Evolutionary conservation across 495 filamentous ascomycete species (phyloP), one percentile per base, ranked within the genome.

Genomic region (Sabuloglossum arenarium): DNA sequence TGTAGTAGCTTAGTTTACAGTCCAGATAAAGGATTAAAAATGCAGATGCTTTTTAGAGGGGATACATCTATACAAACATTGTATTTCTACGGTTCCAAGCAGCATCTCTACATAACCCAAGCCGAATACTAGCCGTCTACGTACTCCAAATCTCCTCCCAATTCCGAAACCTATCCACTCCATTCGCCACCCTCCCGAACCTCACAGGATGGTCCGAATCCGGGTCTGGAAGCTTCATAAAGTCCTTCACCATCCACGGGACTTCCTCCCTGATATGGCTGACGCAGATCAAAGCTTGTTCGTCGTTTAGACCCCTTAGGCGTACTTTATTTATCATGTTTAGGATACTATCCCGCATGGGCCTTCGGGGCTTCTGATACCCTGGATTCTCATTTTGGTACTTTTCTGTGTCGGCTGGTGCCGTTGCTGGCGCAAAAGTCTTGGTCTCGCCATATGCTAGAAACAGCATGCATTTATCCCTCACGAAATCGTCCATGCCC

Each of bases 351-450:
- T 51, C 47, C 12, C 16, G 23, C 11, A 27, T 23, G n/a, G n/a
- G n/a, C 16, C 12, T 16, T 28, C 89, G 12, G 69, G 89, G 14
- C 75, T 96, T 55, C 32, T 86, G 91, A 63, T 93, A 80, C 28
- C 73, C 87, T 34, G 91, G 91, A 5, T 95, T 91, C 70, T 86
- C 85, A n/a, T n/a, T n/a, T n/a, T n/a, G n/a, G n/a, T n/a, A n/a
- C n/a, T n/a, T n/a, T n/a, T n/a, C n/a, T n/a, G n/a, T n/a, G n/a
- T n/a, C n/a, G n/a, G n/a, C n/a, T n/a, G n/a, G n/a, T n/a, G n/a
- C n/a, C n/a, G n/a, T n/a, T n/a, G n/a, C n/a, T n/a, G n/a, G n/a
- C 65, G 84, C 86, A 1, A 82, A 82, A 34, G 88, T 94, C 66
- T 82, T 80, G 23, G 47, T 19, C 28, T 51, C 47, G 25, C 47